Conservation (phyloP, 768 basidiomycete genomes). For the Rhizopogon vulgaris region DNA sequence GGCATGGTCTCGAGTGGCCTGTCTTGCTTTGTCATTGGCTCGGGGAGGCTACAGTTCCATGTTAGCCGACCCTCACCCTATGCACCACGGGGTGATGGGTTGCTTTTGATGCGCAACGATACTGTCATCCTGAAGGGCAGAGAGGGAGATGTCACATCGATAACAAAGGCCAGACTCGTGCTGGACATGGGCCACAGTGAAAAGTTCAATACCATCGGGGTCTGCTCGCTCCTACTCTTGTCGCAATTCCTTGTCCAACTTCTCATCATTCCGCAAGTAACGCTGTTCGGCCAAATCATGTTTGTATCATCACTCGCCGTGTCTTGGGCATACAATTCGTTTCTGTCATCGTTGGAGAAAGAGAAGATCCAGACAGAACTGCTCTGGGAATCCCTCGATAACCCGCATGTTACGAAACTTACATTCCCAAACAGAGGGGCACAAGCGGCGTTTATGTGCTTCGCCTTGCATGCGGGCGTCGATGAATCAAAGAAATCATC, state of each 20-base stretch:
- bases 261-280: constrained; percentile 26
- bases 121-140: constrained; percentile 23
- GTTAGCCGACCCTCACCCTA: constrained; percentile 10
- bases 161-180: constrained; percentile 23
- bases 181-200: constrained; percentile 8
- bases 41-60: constrained; percentile 13
- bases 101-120: constrained; percentile 13
- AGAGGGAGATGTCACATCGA: constrained; percentile 19
- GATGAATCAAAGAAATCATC: background rate
- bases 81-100: constrained; percentile 22
- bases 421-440: constrained; percentile 11
- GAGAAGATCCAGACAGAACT: constrained; percentile 15
- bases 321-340: constrained; percentile 29
- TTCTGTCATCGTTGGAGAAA: constrained; percentile 25
- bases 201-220: constrained; percentile 11
- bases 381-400: constrained; percentile 10
- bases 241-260: constrained; percentile 25
- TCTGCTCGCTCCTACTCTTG: constrained; percentile 22
- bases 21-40: constrained; percentile 24
- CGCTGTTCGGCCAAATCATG: constrained; percentile 29
- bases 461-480: constrained; percentile 6
- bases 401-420: constrained; percentile 9
- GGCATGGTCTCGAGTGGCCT: constrained; percentile 28
- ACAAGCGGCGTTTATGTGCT: constrained; percentile 9
- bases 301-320: constrained; percentile 25